Evolutionary conservation across 805 yeast species (phyloP), one percentile per base, ranked within the genome.

Genomic region (Candida suzukii): DNA sequence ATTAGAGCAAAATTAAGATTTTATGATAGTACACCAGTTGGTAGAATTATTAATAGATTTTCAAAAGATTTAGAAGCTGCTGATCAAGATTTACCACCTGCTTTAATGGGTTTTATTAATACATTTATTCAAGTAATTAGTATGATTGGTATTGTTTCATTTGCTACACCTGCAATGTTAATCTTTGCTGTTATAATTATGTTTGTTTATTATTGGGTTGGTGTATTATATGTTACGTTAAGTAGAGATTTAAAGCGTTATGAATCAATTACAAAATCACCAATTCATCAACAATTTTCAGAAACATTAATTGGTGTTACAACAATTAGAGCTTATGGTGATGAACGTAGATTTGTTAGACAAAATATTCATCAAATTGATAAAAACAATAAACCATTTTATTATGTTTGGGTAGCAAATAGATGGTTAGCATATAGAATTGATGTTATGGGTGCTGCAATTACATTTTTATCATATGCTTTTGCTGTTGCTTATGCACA

Each of bases 321-420:
- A 3, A 88, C 97, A 2, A 90, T 91, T 51, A 80, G 99, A 63
- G 99, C 98, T 2, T 91, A 86, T 61, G 96, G 96, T 52, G 91
- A 88, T 52, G 95, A 88, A 56, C 73, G 82, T 42, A 73, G 95
- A 53, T 91, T 91, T 61, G 71, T 88, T 70, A 73, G 74, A 52
- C 88, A 86, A 58, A 91, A 91, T 60, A 64, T 90, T 67, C 68
- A 68, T 47, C 80, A 80, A 43, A 82, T 93, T 45, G 98, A 93
- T 61, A 71, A 73, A 39, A 90, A 88, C 61, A 90, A 87, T 60
- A 74, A 85, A 48, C 97, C 98, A 11, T 91, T 90, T 68, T 88
- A 88, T 64, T 90, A 87, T 63, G 73, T 91, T 62, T 93, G 98
- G 98, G 85, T 88, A 36, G 80, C 95, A 30, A 93, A 93, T 63